These are phyloP conservation scores for Malassezia sympodialis DNA, from an alignment of 1,284 basidiomycete genomes.

Conservation along the genomic window DNA sequence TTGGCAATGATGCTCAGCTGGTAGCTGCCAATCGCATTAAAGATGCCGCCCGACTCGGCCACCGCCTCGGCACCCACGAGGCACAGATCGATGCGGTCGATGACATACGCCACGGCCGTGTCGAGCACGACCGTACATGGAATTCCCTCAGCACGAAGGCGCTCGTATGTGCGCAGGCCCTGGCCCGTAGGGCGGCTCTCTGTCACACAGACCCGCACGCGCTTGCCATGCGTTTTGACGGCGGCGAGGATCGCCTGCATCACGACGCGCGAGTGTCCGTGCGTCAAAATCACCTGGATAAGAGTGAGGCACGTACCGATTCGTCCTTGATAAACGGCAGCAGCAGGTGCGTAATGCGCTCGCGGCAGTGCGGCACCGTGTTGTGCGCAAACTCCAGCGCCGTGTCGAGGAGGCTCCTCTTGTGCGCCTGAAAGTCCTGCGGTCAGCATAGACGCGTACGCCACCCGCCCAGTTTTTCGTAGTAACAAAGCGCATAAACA, in stretches of 20 bases:
- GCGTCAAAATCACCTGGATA: conserved; percentile 62
- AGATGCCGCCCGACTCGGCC: conserved; percentile 64
- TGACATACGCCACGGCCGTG: conserved; percentile 89
- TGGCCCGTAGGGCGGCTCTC: conserved; percentile 78
- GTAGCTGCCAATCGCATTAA: conserved; percentile 73
- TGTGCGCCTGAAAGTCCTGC: conserved; percentile 66
- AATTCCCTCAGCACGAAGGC: conserved; percentile 61
- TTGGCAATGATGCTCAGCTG: conserved; percentile 94
- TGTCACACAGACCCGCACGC: conserved; percentile 93
- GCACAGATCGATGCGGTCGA: conserved; percentile 88
- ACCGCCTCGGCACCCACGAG: conserved; percentile 95
- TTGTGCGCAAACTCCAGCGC: conserved; percentile 62
- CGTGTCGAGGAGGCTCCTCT: conserved; percentile 66
- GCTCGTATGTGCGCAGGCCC: conserved; percentile 35
- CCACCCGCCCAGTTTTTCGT: conserved; percentile 70
- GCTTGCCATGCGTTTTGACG: conserved; percentile 66
- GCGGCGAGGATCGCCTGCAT: conserved; percentile 74
- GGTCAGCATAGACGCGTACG: conserved; percentile 51
- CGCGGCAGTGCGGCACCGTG: conserved; percentile 57
- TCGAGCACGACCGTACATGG: conserved; percentile 91
- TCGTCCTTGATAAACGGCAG: conserved; percentile 89
- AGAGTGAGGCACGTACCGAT: conserved; percentile 54
- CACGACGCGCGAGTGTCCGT: conserved; percentile 90
- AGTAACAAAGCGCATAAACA: conserved; percentile 79
- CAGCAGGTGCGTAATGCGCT: conserved; percentile 79